Percentiles rank a stretch among this genome's conserved stretches.
Conservation (phyloP, 2,329 filamentous ascomycete genomes). For the Erysiphe pulchra region DNA sequence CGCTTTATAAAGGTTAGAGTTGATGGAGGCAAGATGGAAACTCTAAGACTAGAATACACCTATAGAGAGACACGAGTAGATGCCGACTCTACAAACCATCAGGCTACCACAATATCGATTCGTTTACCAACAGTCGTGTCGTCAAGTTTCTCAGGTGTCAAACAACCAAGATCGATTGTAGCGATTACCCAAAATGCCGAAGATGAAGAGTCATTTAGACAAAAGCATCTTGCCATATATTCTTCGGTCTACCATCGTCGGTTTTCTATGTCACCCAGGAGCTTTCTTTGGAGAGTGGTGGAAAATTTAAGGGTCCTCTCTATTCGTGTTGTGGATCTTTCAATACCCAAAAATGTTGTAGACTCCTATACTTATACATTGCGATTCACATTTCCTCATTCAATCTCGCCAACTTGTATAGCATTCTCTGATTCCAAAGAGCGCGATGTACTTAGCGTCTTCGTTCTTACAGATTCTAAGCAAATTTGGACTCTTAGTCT, state of each 20-base stretch:
- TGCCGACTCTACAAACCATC: slow-evolving; percentile 40
- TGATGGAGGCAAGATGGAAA: slow-evolving; percentile 44
- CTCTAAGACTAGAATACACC: slow-evolving; percentile 34
- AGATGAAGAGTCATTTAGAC: slow-evolving; percentile 50
- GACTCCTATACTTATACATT: slow-evolving; percentile 48
- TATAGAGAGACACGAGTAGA: slow-evolving; percentile 76
- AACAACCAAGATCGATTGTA: slow-evolving; percentile 15
- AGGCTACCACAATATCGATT: slow-evolving; percentile 44
- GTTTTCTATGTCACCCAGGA: slow-evolving; percentile 50
- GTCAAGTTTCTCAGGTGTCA: slow-evolving; percentile 11
- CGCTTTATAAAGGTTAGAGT: no score
- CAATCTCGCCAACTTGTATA: slow-evolving; percentile 53
- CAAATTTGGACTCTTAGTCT: slow-evolving; percentile 67
- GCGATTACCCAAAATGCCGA: slow-evolving; percentile 21
- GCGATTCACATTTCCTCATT: slow-evolving; percentile 48
- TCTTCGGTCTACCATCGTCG: slow-evolving; percentile 68
- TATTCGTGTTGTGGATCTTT: slow-evolving; percentile 60
- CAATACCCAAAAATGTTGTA: slow-evolving; percentile 33
- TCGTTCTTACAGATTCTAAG: slow-evolving; percentile 54
- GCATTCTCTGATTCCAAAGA: slow-evolving; percentile 58
- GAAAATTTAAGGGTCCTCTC: slow-evolving; percentile 60
- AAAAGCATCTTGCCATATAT: slow-evolving; percentile 47
- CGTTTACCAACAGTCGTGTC: slow-evolving; percentile 30
- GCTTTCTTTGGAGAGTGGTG: slow-evolving; percentile 75
- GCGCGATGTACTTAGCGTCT: slow-evolving; percentile 53